phyloP scores from a whole-genome alignment of 352 stramenopile genomes.

The Globisporangium okanoganense region DNA sequence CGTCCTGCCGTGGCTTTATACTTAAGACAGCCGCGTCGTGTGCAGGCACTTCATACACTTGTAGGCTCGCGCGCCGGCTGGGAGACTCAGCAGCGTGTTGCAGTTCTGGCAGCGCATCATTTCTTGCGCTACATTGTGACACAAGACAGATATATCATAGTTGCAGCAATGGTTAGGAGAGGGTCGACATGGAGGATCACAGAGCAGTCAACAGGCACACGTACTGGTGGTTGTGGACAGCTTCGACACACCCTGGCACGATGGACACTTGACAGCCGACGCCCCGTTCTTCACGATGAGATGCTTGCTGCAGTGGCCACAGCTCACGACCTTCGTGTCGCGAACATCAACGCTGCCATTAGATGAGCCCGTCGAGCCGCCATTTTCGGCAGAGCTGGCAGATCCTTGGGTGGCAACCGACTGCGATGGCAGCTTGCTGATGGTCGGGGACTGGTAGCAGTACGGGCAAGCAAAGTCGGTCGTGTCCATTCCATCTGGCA shows the following conservation, averaged over 20 bases:
- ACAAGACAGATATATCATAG: constrained; percentile 9
- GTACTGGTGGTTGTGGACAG: constrained; percentile 79
- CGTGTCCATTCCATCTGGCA: constrained; percentile 37
- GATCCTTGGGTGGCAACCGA: constrained; percentile 21
- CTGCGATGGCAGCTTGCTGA: constrained; percentile 34
- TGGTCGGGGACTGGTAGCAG: constrained; percentile 50
- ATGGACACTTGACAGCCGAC: constrained; percentile 77
- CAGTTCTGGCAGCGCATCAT: constrained; percentile 88
- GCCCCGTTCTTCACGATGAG: constrained; percentile 78
- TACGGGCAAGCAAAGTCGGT: constrained; percentile 66
- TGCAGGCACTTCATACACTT: constrained; percentile 89
- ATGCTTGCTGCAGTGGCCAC: constrained; percentile 80
- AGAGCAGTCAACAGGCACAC: constrained; percentile 16
- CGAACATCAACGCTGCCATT: constrained; percentile 33
- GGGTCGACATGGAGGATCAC: background rate
- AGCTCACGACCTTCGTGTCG: constrained; percentile 84
- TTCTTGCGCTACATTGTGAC: constrained; percentile 56
- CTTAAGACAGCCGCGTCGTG: constrained; percentile 73
- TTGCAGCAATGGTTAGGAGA: constrained; percentile 17
- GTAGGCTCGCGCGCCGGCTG: constrained; percentile 76
- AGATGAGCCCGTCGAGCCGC: background rate
- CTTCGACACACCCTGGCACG: constrained; percentile 79
- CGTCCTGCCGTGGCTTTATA: background rate
- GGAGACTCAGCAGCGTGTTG: constrained; percentile 80
- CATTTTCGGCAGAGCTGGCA: constrained; percentile 6